Evolutionary conservation across 2,329 filamentous ascomycete genomes (phyloP).

Genomic region (Fusarium equiseti): DNA sequence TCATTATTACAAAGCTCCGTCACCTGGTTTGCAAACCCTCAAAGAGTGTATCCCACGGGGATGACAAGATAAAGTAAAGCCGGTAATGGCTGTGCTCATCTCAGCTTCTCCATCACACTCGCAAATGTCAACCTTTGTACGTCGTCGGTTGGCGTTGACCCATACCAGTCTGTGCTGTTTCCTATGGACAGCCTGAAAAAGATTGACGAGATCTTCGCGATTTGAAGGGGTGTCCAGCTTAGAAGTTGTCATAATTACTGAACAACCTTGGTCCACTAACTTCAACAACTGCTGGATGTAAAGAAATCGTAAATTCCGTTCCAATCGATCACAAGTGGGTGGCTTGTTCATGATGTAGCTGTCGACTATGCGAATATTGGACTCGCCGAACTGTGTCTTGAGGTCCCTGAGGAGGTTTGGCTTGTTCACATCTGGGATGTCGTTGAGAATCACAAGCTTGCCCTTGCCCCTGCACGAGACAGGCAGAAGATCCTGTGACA

Average conservation of each 20-base stretch:
- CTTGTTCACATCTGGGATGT: constrained; percentile 8
- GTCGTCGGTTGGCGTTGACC: background rate
- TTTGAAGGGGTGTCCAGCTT: background rate
- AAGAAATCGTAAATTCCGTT: constrained; percentile 9
- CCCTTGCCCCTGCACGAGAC: constrained; percentile 7
- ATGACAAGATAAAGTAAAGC: background rate
- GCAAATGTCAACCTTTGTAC: background rate
- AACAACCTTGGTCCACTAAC: constrained; percentile 4
- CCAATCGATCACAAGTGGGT: background rate
- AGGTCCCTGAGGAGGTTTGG: constrained; percentile 6
- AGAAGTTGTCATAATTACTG: constrained; percentile 22
- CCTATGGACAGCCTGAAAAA: background rate
- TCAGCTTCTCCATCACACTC: background rate
- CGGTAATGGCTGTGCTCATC: background rate
- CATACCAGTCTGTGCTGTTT: background rate
- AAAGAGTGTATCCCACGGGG: background rate
- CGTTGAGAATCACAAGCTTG: constrained; percentile 30
- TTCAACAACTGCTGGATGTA: constrained; percentile 27
- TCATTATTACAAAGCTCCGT: too few relatives aligned
- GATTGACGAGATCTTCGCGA: constrained; percentile 11
- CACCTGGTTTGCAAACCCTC: background rate
- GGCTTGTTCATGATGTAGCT: constrained; percentile 18
- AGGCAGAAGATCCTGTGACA: background rate
- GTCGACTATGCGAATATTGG: constrained; percentile 10
- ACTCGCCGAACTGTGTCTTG: background rate